These are phyloP conservation scores for Solioccasus polychromus DNA, from an alignment of 768 basidiomycete genomes.

Conservation along the genomic window DNA sequence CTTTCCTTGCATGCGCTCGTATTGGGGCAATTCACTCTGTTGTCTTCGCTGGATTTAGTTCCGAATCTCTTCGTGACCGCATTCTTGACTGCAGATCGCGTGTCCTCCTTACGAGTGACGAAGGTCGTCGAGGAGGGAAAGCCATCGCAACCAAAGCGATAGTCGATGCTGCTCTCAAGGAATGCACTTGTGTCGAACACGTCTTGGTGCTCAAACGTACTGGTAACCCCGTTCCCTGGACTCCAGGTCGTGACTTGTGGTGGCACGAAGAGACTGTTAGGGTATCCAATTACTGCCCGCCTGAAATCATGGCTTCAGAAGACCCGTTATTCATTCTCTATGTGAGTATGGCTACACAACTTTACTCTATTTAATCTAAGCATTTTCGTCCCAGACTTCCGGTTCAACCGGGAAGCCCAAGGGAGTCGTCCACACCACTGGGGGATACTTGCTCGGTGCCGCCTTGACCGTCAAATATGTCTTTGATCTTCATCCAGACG, in stretches of 20 bases:
- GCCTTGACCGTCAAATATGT: constrained; percentile 94
- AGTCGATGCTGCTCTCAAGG: constrained; percentile 86
- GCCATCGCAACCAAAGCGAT: constrained; percentile 92
- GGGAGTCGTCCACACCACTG: constrained; percentile 91
- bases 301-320: constrained; percentile 85
- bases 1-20: constrained; percentile 96
- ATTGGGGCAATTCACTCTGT: constrained; percentile 97
- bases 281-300: constrained; percentile 86
- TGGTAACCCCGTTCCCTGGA: constrained; percentile 79
- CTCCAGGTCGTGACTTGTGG: constrained; percentile 85
- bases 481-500: constrained; percentile 96
- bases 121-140: constrained; percentile 93
- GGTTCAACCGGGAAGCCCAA: constrained; percentile 96
- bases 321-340: constrained; percentile 99
- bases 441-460: constrained; percentile 88
- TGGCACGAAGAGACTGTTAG: constrained; percentile 91
- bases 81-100: constrained; percentile 84
- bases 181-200: constrained; percentile 83
- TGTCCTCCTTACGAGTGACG: constrained; percentile 95
- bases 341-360: constrained; percentile 46
- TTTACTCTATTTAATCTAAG: constrained; percentile 5
- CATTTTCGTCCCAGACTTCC: constrained; percentile 60
- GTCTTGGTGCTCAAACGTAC: constrained; percentile 89
- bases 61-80: constrained; percentile 92
- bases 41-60: constrained; percentile 95